These are phyloP conservation scores for Xerocomellus amylosporus DNA, from an alignment of 768 basidiomycete species.

Conservation along the genomic window DNA sequence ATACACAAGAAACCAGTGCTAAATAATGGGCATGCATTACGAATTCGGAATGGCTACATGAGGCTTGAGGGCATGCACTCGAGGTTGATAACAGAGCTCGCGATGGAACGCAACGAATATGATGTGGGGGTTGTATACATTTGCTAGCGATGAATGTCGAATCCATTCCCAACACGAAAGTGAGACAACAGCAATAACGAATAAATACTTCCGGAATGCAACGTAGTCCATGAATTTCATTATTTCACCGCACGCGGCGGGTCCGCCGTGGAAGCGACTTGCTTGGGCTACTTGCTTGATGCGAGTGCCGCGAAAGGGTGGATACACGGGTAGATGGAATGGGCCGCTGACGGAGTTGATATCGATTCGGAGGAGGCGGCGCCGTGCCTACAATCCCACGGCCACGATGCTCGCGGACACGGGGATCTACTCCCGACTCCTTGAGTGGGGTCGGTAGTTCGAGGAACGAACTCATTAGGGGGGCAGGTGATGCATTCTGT, in stretches of 20 bases:
- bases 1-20: not conserved
- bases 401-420: constrained; percentile 10
- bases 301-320: constrained; percentile 18
- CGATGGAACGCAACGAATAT: not conserved
- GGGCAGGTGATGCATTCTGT: constrained; percentile 5
- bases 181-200: constrained; percentile 37
- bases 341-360: constrained; percentile 32
- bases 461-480: constrained; percentile 3
- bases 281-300: constrained; percentile 9
- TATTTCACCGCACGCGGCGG: constrained; percentile 13
- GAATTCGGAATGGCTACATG: constrained; percentile 5
- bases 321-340: constrained; percentile 12
- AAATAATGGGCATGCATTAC: too few relatives aligned
- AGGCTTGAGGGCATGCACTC: not conserved
- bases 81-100: not conserved
- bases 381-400: constrained; percentile 2
- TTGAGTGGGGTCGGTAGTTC: constrained; percentile 10
- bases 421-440: constrained; percentile 2
- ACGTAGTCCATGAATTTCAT: not conserved
- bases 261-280: constrained; percentile 16
- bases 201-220: constrained; percentile 27
- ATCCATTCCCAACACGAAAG: constrained; percentile 9
- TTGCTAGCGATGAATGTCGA: constrained; percentile 3
- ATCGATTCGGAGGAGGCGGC: constrained; percentile 20
- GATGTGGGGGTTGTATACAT: constrained; percentile 2